Evolutionary conservation across 345 rosid species (phyloP).

Genomic region (Mallotus nudiflorus): DNA sequence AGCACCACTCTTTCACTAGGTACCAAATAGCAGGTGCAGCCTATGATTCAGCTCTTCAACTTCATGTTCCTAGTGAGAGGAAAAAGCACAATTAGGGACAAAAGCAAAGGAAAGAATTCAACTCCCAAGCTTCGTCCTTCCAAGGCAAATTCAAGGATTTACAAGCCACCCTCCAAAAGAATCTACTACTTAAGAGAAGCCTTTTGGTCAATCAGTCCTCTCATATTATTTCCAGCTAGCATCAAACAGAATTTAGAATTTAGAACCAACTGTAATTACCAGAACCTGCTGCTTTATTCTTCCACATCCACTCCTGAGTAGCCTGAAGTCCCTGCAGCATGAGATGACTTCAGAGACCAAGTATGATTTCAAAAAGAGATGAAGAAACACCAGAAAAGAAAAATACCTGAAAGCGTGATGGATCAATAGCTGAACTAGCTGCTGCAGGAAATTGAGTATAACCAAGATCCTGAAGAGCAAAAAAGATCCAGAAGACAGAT

Average conservation of each 20-base stretch:
- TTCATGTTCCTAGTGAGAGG: conserved; percentile 32
- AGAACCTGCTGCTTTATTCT: conserved; percentile 71
- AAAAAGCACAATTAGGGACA: not conserved
- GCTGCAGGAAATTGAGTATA: conserved; percentile 54
- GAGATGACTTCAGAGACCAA: conserved; percentile 7
- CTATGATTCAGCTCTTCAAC: not conserved
- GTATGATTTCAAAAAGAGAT: not conserved
- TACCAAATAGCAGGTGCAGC: not conserved
- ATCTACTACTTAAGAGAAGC: not conserved
- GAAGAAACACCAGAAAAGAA: not conserved
- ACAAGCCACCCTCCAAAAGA: not conserved
- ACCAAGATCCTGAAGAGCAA: conserved; percentile 52
- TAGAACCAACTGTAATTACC: conserved; percentile 16
- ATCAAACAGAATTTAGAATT: conserved; percentile 16
- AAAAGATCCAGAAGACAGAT: conserved; percentile 12
- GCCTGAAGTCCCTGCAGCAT: conserved; percentile 53
- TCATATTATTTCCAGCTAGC: not conserved
- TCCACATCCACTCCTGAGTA: conserved; percentile 73
- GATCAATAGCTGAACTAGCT: conserved; percentile 50
- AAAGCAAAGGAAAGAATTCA: too few species aligned
- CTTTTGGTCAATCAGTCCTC: not conserved
- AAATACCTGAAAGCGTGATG: conserved; percentile 58
- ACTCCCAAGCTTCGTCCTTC: not conserved
- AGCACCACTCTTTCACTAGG: not conserved
- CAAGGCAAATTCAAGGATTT: not conserved